A percentile compares a stretch with the other conserved stretches of the same genome.
These are phyloP conservation scores for Dactylis glomerata DNA, from an alignment of 176 grass and related monocot species.

Conservation along the genomic window DNA sequence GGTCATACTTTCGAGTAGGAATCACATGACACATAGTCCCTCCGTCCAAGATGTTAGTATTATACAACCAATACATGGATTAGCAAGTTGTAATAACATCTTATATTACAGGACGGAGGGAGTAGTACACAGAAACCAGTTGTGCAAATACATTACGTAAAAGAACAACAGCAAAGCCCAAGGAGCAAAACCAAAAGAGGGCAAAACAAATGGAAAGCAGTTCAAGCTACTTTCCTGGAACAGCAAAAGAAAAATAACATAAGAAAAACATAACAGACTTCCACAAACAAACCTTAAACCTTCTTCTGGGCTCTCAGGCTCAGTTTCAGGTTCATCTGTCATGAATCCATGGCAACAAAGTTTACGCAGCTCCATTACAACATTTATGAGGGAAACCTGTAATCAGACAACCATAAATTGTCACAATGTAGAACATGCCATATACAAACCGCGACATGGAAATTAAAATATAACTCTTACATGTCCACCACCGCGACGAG, in stretches of 20 bases:
- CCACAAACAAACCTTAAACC: constrained; percentile 68
- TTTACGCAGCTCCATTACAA: constrained; percentile 99
- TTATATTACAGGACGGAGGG: too few relatives aligned
- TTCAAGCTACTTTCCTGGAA: neutral
- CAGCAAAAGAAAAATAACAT: constrained; percentile 13
- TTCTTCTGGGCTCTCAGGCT: constrained; percentile 75
- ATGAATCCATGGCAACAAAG: constrained; percentile 99
- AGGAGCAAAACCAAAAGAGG: constrained; percentile 1
- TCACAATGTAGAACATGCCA: neutral
- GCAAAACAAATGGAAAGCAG: neutral
- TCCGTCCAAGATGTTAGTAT: too few relatives aligned
- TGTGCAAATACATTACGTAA: neutral
- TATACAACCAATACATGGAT: too few relatives aligned
- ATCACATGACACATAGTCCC: neutral
- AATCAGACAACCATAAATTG: constrained; percentile 34
- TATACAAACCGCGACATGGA: constrained; percentile 8
- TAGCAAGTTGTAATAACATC: too few relatives aligned
- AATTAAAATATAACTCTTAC: constrained; percentile 51
- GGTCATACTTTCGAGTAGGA: neutral
- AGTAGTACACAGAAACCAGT: neutral
- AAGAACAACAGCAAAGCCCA: constrained; percentile 18
- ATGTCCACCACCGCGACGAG: constrained; percentile 85
- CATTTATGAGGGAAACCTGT: constrained; percentile 97
- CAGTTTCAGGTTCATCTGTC: constrained; percentile 76
- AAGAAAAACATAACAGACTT: neutral